Percentiles rank a stretch among this genome's conserved stretches.
Evolutionary conservation across 108 stramenopile species (phyloP).

Genomic region (Cyclotella sp.): DNA sequence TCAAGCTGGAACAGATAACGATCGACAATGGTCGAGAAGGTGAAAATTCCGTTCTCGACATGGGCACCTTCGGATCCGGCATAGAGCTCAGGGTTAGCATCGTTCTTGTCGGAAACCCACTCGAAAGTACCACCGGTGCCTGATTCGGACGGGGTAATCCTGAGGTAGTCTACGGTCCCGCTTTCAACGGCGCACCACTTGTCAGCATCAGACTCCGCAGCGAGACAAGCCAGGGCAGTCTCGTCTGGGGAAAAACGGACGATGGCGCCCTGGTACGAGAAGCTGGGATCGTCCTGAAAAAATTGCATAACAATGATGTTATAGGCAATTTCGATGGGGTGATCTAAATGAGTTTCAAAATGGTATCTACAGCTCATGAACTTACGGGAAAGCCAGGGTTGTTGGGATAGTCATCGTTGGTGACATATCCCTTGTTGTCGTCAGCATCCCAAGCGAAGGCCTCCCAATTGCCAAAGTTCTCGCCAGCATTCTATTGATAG

Average conservation of each 20-base stretch:
- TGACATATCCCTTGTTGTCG: constrained; percentile 26
- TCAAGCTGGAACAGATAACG: constrained; percentile 15
- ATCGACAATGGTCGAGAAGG: constrained; percentile 19
- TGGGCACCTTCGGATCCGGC: constrained; percentile 16
- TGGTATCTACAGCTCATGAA: not conserved
- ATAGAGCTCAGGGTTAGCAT: constrained; percentile 18
- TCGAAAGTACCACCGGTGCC: constrained; percentile 29
- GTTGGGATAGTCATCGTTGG: constrained; percentile 22
- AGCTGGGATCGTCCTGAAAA: constrained; percentile 7
- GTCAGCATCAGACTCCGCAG: constrained; percentile 13
- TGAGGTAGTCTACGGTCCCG: constrained; percentile 21
- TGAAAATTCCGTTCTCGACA: constrained; percentile 20
- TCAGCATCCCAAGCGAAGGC: constrained; percentile 25
- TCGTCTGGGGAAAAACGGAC: constrained; percentile 32
- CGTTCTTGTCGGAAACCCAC: constrained; percentile 23
- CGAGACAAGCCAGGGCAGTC: constrained; percentile 19
- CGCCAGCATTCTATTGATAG: constrained; percentile 6
- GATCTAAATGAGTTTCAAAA: not conserved
- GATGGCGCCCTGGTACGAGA: constrained; percentile 16
- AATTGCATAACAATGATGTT: not conserved
- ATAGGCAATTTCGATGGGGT: not conserved
- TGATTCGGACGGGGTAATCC: constrained; percentile 13
- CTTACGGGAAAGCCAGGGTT: not conserved
- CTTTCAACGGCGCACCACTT: constrained; percentile 31
- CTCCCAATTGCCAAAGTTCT: constrained; percentile 22